Evolutionary conservation across 2,329 filamentous ascomycete genomes (phyloP).

Genomic region (Epichloe festucae): DNA sequence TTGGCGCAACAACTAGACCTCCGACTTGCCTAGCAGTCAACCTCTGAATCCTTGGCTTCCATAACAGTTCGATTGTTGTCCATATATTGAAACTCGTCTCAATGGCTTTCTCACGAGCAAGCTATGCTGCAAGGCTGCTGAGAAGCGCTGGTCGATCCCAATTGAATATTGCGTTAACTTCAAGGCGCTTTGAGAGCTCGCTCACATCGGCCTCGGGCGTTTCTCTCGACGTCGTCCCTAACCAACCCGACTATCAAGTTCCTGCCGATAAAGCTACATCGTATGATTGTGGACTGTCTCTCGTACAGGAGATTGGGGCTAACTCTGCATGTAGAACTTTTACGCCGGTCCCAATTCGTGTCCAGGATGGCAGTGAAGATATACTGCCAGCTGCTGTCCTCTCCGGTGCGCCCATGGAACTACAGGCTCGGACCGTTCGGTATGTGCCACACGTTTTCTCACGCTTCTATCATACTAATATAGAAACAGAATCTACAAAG

Average conservation of each 20-base stretch:
- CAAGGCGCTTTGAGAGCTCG: slow-evolving; percentile 43
- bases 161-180: slow-evolving; percentile 26
- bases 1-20: slow-evolving; percentile 2
- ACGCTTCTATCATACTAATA: not conserved
- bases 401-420: slow-evolving; percentile 84
- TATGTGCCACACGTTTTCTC: slow-evolving; percentile 29
- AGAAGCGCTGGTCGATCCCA: slow-evolving; percentile 29
- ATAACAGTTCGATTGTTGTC: slow-evolving; percentile 10
- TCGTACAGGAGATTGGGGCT: not conserved
- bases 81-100: slow-evolving; percentile 18
- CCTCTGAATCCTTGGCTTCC: not conserved
- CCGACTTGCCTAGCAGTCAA: slow-evolving; percentile 9
- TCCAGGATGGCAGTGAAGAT: slow-evolving; percentile 85
- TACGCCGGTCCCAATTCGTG: slow-evolving; percentile 76
- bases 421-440: slow-evolving; percentile 90
- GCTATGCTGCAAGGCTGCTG: slow-evolving; percentile 38
- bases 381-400: slow-evolving; percentile 70
- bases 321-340: slow-evolving; percentile 48
- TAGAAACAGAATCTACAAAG: slow-evolving; percentile 67
- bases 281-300: slow-evolving; percentile 33
- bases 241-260: slow-evolving; percentile 71
- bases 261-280: slow-evolving; percentile 81
- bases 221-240: slow-evolving; percentile 28
- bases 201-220: slow-evolving; percentile 29
- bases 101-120: slow-evolving; percentile 56